Evolutionary conservation across 2,329 filamentous ascomycete species (phyloP).

Genomic region (Raffaelea albimanens): DNA sequence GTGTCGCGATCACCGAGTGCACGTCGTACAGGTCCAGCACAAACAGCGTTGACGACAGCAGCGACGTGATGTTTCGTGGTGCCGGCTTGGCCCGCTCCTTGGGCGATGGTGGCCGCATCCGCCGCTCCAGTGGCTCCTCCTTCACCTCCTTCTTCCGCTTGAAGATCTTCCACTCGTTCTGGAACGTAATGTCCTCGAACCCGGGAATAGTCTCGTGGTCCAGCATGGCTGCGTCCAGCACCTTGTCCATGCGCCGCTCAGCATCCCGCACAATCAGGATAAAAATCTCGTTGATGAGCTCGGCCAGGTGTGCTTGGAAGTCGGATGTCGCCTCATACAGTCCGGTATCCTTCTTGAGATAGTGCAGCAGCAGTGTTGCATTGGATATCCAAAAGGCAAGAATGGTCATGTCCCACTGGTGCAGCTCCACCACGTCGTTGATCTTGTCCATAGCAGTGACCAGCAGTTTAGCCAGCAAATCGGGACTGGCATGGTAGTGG

Average conservation of each 20-base stretch:
- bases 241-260: conserved; percentile 91
- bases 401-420: conserved; percentile 99
- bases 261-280: conserved; percentile 95
- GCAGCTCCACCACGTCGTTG: conserved; percentile 87
- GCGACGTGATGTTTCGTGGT: conserved; percentile 88
- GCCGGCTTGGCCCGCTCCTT: conserved; percentile 87
- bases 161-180: conserved; percentile 98
- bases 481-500: conserved; percentile 85
- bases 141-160: conserved; percentile 85
- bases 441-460: conserved; percentile 89
- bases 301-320: conserved; percentile 87
- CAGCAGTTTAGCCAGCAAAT: conserved; percentile 72
- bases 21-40: conserved; percentile 98
- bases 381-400: conserved; percentile 99
- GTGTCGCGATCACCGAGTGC: conserved; percentile 88
- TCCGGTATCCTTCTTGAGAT: conserved; percentile 87
- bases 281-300: conserved; percentile 96
- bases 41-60: conserved; percentile 91
- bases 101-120: conserved; percentile 84
- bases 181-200: conserved; percentile 92
- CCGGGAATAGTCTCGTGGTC: conserved; percentile 98
- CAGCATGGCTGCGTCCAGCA: conserved; percentile 85
- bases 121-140: conserved; percentile 81
- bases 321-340: conserved; percentile 72
- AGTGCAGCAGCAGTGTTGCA: conserved; percentile 87